Evolutionary conservation across 345 rosid genomes (phyloP).

Genomic region (Euphorbia lathyris): DNA sequence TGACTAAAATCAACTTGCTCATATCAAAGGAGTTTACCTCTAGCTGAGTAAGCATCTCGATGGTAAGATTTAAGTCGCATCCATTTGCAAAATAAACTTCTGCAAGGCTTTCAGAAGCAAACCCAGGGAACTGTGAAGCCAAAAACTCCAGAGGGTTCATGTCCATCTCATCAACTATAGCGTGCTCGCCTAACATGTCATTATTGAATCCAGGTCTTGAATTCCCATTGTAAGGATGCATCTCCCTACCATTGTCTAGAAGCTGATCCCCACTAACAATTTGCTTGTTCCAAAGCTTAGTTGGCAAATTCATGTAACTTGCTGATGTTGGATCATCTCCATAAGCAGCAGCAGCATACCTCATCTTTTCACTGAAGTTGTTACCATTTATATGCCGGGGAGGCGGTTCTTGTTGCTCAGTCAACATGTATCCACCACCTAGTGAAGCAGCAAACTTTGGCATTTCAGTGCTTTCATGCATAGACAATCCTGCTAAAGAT

Average conservation of each 20-base stretch:
- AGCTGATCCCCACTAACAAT: constrained; percentile 51
- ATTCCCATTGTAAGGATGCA: constrained; percentile 48
- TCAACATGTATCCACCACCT: constrained; percentile 45
- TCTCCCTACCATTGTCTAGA: constrained; percentile 53
- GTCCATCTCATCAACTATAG: constrained; percentile 51
- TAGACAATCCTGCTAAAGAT: constrained; percentile 71
- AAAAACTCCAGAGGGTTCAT: constrained; percentile 75
- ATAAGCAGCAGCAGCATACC: constrained; percentile 54
- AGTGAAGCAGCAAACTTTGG: constrained; percentile 51
- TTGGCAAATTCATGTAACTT: constrained; percentile 42
- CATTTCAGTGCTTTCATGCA: constrained; percentile 51
- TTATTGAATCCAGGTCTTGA: constrained; percentile 47
- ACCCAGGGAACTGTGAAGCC: constrained; percentile 90
- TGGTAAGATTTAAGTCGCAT: constrained; percentile 78
- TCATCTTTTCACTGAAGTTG: constrained; percentile 53
- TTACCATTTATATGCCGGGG: constrained; percentile 52
- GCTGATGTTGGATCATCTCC: constrained; percentile 54
- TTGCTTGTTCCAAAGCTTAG: constrained; percentile 83
- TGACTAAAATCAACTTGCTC: constrained; percentile 11
- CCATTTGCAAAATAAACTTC: constrained; percentile 92
- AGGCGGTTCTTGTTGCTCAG: constrained; percentile 49
- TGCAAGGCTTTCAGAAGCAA: constrained; percentile 90
- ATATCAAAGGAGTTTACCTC: constrained; percentile 50
- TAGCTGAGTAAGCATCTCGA: constrained; percentile 97
- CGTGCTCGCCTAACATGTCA: constrained; percentile 55